phyloP scores from a whole-genome alignment of 345 rosid species.

The Firmiana major region DNA sequence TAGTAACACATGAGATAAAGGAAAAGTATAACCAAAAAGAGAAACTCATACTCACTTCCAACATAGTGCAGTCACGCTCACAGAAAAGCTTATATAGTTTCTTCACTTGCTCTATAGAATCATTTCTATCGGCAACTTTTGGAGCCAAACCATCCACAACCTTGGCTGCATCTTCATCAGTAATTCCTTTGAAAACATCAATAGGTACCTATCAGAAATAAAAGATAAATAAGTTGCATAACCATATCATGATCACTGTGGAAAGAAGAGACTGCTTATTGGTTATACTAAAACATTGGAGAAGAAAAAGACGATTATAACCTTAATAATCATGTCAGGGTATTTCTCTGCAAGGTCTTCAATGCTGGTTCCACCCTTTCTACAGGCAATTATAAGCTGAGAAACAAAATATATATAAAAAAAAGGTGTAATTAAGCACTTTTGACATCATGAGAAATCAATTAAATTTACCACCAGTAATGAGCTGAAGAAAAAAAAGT shows the following conservation, averaged over 20 bases:
- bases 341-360: constrained; percentile 98
- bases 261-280: constrained; percentile 3
- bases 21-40: background rate
- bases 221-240: constrained; percentile 13
- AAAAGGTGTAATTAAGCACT: background rate
- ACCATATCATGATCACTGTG: constrained; percentile 7
- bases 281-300: constrained; percentile 13
- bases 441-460: background rate
- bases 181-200: constrained; percentile 89
- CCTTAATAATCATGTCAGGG: constrained; percentile 95
- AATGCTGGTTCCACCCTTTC: constrained; percentile 97
- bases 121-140: constrained; percentile 68
- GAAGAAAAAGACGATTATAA: constrained; percentile 15
- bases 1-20: background rate
- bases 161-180: constrained; percentile 93
- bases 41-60: constrained; percentile 68
- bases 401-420: constrained; percentile 20
- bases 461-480: background rate
- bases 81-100: constrained; percentile 86
- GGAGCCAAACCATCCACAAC: constrained; percentile 95
- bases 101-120: constrained; percentile 92
- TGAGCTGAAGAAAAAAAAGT: background rate
- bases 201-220: constrained; percentile 66
- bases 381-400: constrained; percentile 91
- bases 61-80: constrained; percentile 75